Percentiles rank a stretch among this genome's conserved stretches.
These are phyloP conservation scores for Skeletonema costatum DNA, from an alignment of 108 stramenopile species.

Conservation along the genomic window DNA sequence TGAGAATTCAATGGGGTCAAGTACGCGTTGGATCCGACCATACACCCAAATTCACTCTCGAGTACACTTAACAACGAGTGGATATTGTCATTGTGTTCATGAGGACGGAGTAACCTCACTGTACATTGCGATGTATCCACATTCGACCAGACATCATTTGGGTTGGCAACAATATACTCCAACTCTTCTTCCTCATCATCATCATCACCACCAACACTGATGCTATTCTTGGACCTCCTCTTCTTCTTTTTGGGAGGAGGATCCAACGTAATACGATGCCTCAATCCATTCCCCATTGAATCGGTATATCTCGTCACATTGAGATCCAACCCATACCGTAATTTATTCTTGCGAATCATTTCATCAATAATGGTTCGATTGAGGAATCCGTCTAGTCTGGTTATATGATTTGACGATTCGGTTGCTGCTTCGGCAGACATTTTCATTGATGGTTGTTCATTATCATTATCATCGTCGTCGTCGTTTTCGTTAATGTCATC, in stretches of 20 bases:
- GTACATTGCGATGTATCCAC: conserved; percentile 84
- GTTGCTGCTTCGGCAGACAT: background rate
- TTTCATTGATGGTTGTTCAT: background rate
- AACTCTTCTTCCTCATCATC: conserved; percentile 32
- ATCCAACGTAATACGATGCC: conserved; percentile 77
- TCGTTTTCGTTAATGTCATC: conserved; percentile 18
- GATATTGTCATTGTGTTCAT: conserved; percentile 80
- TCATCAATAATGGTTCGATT: conserved; percentile 56
- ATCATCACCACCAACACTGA: background rate
- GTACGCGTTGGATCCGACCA: conserved; percentile 97
- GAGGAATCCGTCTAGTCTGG: conserved; percentile 66
- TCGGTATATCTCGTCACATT: conserved; percentile 91
- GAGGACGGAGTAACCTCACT: conserved; percentile 93
- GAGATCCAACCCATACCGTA: conserved; percentile 89
- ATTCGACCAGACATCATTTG: conserved; percentile 78
- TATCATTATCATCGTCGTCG: background rate
- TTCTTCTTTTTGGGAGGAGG: conserved; percentile 42
- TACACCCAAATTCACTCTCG: conserved; percentile 92
- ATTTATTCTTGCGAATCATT: conserved; percentile 54
- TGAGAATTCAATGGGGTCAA: conserved; percentile 92
- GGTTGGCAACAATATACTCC: conserved; percentile 63
- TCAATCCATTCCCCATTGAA: conserved; percentile 71
- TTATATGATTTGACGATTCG: conserved; percentile 6
- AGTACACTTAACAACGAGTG: conserved; percentile 84
- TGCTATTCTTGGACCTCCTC: conserved; percentile 10